Percentiles rank a stretch among this genome's conserved stretches.
These are phyloP conservation scores for Candida gigantensis DNA, from an alignment of 1,139 yeast genomes.

Conservation along the genomic window DNA sequence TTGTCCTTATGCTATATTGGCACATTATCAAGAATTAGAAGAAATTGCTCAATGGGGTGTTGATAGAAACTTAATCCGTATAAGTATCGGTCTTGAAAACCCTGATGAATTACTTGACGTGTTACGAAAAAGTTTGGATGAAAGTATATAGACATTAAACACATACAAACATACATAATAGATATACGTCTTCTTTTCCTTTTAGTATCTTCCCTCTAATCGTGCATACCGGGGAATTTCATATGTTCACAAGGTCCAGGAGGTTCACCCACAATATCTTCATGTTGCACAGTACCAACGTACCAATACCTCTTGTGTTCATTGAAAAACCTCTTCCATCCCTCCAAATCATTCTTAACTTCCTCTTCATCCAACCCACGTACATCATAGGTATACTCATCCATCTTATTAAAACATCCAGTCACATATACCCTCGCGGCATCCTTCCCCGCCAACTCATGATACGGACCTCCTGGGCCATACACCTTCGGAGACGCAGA, in stretches of 20 bases:
- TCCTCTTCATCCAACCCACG: constrained; percentile 54
- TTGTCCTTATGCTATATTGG: constrained; percentile 88
- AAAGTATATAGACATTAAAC: constrained; percentile 3
- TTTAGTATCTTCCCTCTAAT: background rate
- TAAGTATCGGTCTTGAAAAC: constrained; percentile 82
- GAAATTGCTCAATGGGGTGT: constrained; percentile 85
- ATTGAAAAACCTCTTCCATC: constrained; percentile 58
- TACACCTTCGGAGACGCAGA: constrained; percentile 53
- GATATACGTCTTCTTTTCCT: background rate
- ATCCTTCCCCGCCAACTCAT: constrained; percentile 65
- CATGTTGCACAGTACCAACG: constrained; percentile 57
- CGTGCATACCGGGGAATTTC: constrained; percentile 32
- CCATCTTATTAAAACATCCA: constrained; percentile 64
- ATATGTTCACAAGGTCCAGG: constrained; percentile 41
- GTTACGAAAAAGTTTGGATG: constrained; percentile 58
- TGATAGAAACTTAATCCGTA: constrained; percentile 74
- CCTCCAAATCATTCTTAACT: constrained; percentile 27
- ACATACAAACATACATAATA: constrained; percentile 2
- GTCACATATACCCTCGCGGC: constrained; percentile 76
- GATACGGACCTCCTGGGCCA: constrained; percentile 67
- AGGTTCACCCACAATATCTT: constrained; percentile 31
- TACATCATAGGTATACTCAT: constrained; percentile 66
- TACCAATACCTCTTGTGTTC: constrained; percentile 57
- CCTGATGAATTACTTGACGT: constrained; percentile 53
- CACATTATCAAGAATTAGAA: constrained; percentile 83